Conservation (phyloP, 1,284 basidiomycete genomes). For the Apiotrichum siamense region DNA sequence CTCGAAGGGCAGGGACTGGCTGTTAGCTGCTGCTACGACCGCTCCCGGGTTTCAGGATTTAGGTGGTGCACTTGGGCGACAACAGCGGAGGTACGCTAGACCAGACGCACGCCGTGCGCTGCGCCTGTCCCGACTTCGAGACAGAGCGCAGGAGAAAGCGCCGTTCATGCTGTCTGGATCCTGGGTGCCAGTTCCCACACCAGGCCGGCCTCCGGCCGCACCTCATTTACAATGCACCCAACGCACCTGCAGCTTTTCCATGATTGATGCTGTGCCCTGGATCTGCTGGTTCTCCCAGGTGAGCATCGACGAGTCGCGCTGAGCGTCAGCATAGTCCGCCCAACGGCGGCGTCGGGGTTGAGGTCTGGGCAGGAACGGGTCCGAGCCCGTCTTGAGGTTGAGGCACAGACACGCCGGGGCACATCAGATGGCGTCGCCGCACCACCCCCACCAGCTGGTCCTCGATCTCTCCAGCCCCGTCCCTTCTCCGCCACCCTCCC, state of each 20-base stretch:
- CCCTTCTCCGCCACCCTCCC: no score
- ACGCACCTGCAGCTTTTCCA: slow-evolving; percentile 73
- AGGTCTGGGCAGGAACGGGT: no score
- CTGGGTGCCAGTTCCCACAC: neutral
- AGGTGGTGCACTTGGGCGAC: neutral
- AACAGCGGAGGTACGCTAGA: neutral
- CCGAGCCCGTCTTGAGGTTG: no score
- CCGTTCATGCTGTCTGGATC: no score
- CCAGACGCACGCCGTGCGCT: neutral
- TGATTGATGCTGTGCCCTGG: slow-evolving; percentile 59
- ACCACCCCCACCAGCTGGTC: no score
- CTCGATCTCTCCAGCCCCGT: no score
- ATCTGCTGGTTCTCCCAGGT: slow-evolving; percentile 70
- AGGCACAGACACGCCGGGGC: no score
- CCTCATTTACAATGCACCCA: neutral
- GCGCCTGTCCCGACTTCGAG: no score
- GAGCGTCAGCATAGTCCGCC: slow-evolving; percentile 2
- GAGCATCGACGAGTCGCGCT: slow-evolving; percentile 84
- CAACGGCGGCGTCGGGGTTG: neutral
- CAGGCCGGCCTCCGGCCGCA: neutral
- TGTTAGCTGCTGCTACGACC: neutral
- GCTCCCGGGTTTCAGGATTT: no score
- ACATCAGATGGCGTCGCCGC: no score
- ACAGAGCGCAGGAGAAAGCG: no score
- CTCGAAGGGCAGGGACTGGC: slow-evolving; percentile 69